Conservation (phyloP, 2,329 filamentous ascomycete species). For the Fusarium sp. region DNA sequence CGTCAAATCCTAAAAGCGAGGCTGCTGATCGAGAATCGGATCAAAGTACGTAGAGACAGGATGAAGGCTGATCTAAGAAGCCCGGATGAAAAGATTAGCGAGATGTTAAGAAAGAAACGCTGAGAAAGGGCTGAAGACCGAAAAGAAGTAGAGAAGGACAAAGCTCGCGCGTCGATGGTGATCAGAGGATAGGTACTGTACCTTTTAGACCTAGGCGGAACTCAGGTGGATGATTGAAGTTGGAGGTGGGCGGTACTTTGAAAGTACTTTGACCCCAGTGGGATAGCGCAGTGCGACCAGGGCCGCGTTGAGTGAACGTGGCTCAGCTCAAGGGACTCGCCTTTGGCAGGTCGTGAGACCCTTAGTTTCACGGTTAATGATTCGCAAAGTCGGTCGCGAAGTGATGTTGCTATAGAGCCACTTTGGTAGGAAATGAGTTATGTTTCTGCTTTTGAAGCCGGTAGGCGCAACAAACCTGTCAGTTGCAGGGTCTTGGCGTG, state of each 20-base stretch:
- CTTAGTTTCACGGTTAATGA: conserved; percentile 12
- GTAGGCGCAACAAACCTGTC: not conserved
- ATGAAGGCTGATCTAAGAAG: conserved; percentile 21
- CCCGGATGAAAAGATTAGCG: conserved; percentile 6
- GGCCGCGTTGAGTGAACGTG: conserved; percentile 48
- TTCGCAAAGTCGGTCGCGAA: not conserved
- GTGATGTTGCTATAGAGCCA: not conserved
- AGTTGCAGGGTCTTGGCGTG: conserved; percentile 13
- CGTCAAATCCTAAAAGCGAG: conserved; percentile 43
- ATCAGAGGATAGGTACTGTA: conserved; percentile 22
- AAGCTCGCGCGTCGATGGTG: conserved; percentile 15
- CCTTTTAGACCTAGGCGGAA: conserved; percentile 21
- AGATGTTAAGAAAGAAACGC: not conserved
- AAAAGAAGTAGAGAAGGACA: not conserved
- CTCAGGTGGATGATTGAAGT: conserved; percentile 36
- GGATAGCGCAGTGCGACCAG: conserved; percentile 14
- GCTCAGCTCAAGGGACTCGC: conserved; percentile 45
- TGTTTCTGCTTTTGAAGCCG: not conserved
- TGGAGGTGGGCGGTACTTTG: conserved; percentile 27
- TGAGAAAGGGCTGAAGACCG: conserved; percentile 7
- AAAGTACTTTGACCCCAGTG: conserved; percentile 28
- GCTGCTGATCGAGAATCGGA: conserved; percentile 8
- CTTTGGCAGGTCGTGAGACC: conserved; percentile 18
- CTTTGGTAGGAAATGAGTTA: not conserved
- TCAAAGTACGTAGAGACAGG: conserved; percentile 17